Base-by-base conservation (phyloP, 331 rosid species). In the Dryas integrifolia region DNA sequence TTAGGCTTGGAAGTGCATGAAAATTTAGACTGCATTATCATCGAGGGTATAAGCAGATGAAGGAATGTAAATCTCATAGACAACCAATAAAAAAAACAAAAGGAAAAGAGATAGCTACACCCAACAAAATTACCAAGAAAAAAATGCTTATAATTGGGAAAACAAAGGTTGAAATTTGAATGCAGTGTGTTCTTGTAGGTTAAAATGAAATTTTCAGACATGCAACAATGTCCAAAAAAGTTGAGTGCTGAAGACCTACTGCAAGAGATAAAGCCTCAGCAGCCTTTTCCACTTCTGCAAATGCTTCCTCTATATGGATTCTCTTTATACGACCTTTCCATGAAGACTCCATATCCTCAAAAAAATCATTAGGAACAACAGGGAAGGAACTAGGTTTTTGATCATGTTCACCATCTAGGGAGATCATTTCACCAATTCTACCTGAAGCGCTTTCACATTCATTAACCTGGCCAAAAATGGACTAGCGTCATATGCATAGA, bases 251-350 rank as follows among this genome's bases (percentile, higher is more conserved):
- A 43, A 77, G 80, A 85, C 89, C 46, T 86, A 94, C 98, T 46
- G 97, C 97, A 64, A 80, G 74, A 69, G 88, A 75, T 55, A 94
- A 83, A 56, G 86, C 92, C 86, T 81, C 81, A 35, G 97, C 91
- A 65, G 96, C 97, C 80, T 80, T 75, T 81, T 85, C 86, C 65
- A 91, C 92, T 81, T 83, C 91, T 52, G 79, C 72, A 80, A 85
- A 85, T 11, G 70, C 88, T 70, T 88, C 92, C 79, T 84, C 87
- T 16, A 89, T 80, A 79, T 94, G 97, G 81, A 66, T 79, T 86
- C 87, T 86, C 86, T 86, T 91, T 55, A 91, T 92, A 78, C 96
- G 96, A 76, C 92, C 86, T 76, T 88, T 89, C 98, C 98, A 91
- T 53, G 84, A 79, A 77, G 89, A 88, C 73, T 94, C 98, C 97